Base-by-base conservation (phyloP, 1,139 yeast genomes). In the Pichia sp. region DNA sequence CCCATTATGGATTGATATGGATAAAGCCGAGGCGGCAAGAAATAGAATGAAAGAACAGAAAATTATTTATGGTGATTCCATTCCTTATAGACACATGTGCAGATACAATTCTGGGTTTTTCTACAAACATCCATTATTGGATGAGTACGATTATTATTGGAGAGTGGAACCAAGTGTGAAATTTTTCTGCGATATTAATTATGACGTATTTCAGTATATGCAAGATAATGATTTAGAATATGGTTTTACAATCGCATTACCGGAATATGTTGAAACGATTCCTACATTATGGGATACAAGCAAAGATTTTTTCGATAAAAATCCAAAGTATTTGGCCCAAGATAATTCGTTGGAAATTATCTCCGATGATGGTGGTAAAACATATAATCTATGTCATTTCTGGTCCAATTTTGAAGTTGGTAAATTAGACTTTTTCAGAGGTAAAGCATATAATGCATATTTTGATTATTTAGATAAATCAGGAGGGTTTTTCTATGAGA, bases 391-490 rank as follows among this genome's bases (percentile, higher is more conserved):
- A 52, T 85, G 95, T 63, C 96, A 87, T 62, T 87, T 82, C 71
- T 87, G 95, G 95, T 80, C 95, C 34, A 87, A 87, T 66, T 87
- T 87, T 58, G 96, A 87, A 64, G 72, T 87, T 56, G 95, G 81
- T 1, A 75, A 78, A 48, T 68, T 87, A 55, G 80, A 81, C 52
- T 81, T 87, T 59, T 84, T 86, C 82, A 68, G 95, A 55, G 67
- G 79, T 6, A 72, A 77, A 38, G 80, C 83, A 1, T 87, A 87
- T 63, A 61, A 68, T 31, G 73, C 73, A 40, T 87, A 80, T 64
- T 87, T 87, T 56, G 79, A 85, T 16, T 67, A 74, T 57, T 71
- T 87, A 56, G 96, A 87, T 63, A 61, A 71, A 50, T 69, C 80
- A 1, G 95, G 95, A 45, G 95, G 95, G 0, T 87, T 87, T 66